Percentiles rank a stretch among this genome's conserved stretches.
phyloP scores from a whole-genome alignment of 179 eudicot genomes.

The Corrigiola litoralis region DNA sequence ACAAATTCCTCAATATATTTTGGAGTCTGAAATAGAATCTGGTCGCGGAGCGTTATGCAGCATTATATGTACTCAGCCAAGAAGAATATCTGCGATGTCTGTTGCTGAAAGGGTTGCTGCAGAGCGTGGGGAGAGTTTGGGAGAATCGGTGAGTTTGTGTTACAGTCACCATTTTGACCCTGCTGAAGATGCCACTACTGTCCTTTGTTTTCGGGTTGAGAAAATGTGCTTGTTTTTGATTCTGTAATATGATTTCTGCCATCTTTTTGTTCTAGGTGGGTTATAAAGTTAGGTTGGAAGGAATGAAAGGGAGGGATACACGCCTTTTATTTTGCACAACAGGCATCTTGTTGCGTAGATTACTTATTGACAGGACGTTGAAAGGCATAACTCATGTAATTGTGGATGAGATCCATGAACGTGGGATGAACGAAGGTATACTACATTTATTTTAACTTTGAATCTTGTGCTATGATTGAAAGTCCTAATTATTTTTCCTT shows the following conservation, averaged over 20 bases:
- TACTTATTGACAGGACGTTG: conserved; percentile 66
- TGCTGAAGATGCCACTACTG: too few species aligned
- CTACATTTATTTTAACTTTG: not conserved
- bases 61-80: conserved; percentile 80
- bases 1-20: conserved; percentile 78
- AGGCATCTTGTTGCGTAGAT: conserved; percentile 72
- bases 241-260: not conserved
- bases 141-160: conserved; percentile 70
- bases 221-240: not conserved
- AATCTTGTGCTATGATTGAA: conserved; percentile 1
- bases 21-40: conserved; percentile 72
- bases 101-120: conserved; percentile 82
- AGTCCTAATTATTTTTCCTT: not conserved
- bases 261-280: conserved; percentile 65
- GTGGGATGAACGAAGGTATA: conserved; percentile 88
- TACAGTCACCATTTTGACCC: not conserved
- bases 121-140: conserved; percentile 79
- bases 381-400: conserved; percentile 77
- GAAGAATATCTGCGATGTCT: conserved; percentile 81
- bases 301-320: conserved; percentile 80
- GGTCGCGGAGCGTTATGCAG: conserved; percentile 61
- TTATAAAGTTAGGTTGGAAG: conserved; percentile 84
- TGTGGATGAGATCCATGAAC: conserved; percentile 86
- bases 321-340: conserved; percentile 81
- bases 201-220: not conserved